A percentile compares a stretch with the other conserved stretches of the same genome.
Conservation (phyloP, 2,329 filamentous ascomycete genomes). For the Xylariales sp. region DNA sequence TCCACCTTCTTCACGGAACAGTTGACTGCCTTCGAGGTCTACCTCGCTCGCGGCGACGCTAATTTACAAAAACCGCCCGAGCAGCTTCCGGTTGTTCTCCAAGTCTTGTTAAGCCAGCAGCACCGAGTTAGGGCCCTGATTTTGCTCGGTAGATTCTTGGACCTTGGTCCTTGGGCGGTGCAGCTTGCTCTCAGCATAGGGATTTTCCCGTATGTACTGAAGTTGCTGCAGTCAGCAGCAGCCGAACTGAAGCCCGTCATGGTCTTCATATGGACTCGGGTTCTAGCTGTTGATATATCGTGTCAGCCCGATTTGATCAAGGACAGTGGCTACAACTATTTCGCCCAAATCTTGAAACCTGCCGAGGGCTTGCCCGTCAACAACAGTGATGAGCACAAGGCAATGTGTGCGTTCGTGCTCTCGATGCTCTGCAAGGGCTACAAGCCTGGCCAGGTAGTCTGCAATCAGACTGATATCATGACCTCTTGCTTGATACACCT, state of each 20-base stretch:
- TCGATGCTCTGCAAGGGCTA: constrained; percentile 97
- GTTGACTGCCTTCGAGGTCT: constrained; percentile 94
- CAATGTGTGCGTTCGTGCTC: constrained; percentile 98
- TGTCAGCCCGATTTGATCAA: constrained; percentile 93
- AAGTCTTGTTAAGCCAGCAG: constrained; percentile 92
- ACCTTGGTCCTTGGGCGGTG: constrained; percentile 97
- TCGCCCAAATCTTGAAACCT: constrained; percentile 86
- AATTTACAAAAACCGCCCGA: constrained; percentile 84
- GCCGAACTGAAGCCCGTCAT: constrained; percentile 95
- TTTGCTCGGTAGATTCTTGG: constrained; percentile 85
- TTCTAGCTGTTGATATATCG: constrained; percentile 89
- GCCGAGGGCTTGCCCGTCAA: constrained; percentile 77
- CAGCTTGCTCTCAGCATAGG: constrained; percentile 95
- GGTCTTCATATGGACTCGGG: constrained; percentile 98
- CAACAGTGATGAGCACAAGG: constrained; percentile 90
- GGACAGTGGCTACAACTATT: constrained; percentile 96
- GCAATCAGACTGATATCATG: constrained; percentile 86
- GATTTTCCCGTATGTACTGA: constrained; percentile 98
- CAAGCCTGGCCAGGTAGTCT: constrained; percentile 85
- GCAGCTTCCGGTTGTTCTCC: constrained; percentile 91
- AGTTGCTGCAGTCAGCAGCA: constrained; percentile 90
- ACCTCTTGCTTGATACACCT: constrained; percentile 81
- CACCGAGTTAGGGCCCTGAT: constrained; percentile 89
- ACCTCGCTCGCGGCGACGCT: constrained; percentile 74
- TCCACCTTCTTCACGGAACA: constrained; percentile 97